Evolutionary conservation across 75 land plant genomes (phyloP), one percentile per base, ranked within the genome.

Genomic region (Pinus taeda): DNA sequence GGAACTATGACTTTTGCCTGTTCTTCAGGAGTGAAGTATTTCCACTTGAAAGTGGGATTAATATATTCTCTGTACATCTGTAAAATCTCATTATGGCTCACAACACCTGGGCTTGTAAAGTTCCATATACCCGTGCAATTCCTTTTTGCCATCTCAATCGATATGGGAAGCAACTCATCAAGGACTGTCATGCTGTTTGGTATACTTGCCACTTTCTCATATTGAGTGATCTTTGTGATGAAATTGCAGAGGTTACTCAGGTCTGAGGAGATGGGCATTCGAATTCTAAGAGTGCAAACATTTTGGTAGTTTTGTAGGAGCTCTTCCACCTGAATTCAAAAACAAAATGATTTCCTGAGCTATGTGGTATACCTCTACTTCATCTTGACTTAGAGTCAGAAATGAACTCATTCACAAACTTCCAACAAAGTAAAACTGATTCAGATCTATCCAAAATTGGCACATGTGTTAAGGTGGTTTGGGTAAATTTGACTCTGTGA

Each of bases 1-100:
- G 90, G 90, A 62, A 90, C 90, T 30, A 90, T 90, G 45, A 90
- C 90, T 74, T 88, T 83, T 20, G 85, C 90, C n/a, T 88, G 88
- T 74, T 90, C 92, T 75, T 90, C 92, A n/a, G 88, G 75, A 11
- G 84, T 79, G 73, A 90, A 90, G 66, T 90, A 88, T 53, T 29
- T 45, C 88, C 88, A 90, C 17, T 77, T 83, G 76, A 90, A 86
- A n/a, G 37, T 73, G 0, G 88, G 86, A 69, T 90, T 90, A 30
- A 90, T 84, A 76, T 83, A 88, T 33, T 78, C 74, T 78, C 79
- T 85, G 81, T 90, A 86, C 91, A 90, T 90, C 88, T 90, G 88
- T 76, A 90, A 74, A 55, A 90, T 86, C 81, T 90, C 92, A 73
- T 90, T 90, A 45, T 90, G 93, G 74, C 88, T 85, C 58, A 88